Evolutionary conservation across 345 rosid genomes (phyloP), one percentile per base, ranked within the genome.

Genomic region (Pelargonium nanum): DNA sequence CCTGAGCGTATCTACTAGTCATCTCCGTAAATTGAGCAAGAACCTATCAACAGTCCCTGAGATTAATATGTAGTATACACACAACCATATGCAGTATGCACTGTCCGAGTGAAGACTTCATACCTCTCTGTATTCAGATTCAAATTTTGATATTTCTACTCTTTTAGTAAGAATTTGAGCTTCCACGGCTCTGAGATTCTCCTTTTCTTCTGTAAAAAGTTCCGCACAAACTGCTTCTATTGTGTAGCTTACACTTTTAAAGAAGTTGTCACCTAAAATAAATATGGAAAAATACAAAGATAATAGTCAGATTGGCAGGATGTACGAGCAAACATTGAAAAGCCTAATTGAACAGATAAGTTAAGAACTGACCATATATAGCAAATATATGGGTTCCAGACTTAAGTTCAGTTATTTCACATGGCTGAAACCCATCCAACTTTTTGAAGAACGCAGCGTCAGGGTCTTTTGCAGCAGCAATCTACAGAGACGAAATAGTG

Each of bases 371-470:
- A 94, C 99, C 99, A 72, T 94, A 94, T 69, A 94, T 87, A 32
- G 95, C 96, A 82, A 94, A 90, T 56, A 84, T 74, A 71, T 94
- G 99, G 57, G 74, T 80, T 59, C 96, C 99, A 22, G 97, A 83
- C 81, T 86, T 87, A 57, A 94, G 74, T 80, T 88, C 92, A 40
- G 81, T 80, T 69, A 94, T 78, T 83, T 94, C 97, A 72, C 96
- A 90, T 57, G 84, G 99, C 79, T 87, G 96, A 80, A 94, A 94
- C 40, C 91, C 95, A 80, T 90, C 97, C 69, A 94, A 74, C 69
- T 80, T 90, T 68, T 86, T 90, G 72, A 94, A 94, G 78, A 90
- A 90, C 61, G 93, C 90, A 55, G 88, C 72, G 75, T 89, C 92
- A 30, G 92, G 94, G 72, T 94, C 99, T 77, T 90, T 94, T 60